Evolutionary conservation across 202 grass and related monocot species (phyloP).

Genomic region (Carex arenaria): DNA sequence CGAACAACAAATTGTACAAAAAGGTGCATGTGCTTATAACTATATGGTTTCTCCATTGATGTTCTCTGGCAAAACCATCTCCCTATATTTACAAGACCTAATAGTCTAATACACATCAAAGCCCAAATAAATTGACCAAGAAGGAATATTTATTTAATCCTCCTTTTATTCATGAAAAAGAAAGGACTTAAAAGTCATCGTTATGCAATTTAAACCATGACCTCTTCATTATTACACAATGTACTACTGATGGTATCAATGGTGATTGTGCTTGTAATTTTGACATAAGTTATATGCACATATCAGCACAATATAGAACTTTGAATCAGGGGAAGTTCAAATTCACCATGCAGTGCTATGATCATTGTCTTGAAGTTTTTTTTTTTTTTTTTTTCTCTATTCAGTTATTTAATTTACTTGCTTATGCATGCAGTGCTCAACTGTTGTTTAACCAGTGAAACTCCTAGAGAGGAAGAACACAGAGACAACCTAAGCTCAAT

Average conservation of each 20-base stretch:
- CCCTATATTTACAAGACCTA: not conserved
- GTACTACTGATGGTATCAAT: not conserved
- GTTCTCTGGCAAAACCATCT: not conserved
- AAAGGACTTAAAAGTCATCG: not conserved
- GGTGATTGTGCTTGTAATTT: not conserved
- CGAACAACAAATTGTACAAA: not conserved
- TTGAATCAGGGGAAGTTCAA: not conserved
- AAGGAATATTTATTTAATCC: not conserved
- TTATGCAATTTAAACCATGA: not conserved
- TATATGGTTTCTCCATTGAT: not conserved
- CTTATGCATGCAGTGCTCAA: constrained; percentile 40
- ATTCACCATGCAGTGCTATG: not conserved
- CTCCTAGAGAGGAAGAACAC: constrained; percentile 23
- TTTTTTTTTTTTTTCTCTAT: not conserved
- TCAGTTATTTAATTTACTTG: not conserved
- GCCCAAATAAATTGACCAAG: not conserved
- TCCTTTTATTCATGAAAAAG: not conserved
- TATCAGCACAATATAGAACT: not conserved
- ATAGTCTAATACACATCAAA: not conserved
- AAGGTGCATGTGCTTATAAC: not conserved
- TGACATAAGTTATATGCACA: not conserved
- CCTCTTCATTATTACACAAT: not conserved
- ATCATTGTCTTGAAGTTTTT: not conserved
- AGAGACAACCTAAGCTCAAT: constrained; percentile 40
- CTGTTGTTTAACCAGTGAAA: constrained; percentile 42